phyloP scores from a whole-genome alignment of 805 yeast species.

The Sugiyamaella chiloensis region DNA sequence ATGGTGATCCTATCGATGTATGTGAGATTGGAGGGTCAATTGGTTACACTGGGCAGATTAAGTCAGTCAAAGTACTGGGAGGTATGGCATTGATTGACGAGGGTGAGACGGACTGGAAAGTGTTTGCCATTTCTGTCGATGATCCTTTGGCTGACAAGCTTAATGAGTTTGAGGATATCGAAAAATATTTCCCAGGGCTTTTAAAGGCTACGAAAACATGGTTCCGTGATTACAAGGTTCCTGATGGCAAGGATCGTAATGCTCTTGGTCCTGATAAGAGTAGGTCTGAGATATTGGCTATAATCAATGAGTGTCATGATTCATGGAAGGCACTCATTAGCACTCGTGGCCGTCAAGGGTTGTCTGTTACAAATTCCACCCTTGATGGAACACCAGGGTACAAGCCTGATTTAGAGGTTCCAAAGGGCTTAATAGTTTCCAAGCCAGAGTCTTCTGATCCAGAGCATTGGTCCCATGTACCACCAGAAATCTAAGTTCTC shows the following conservation, averaged over 20 bases:
- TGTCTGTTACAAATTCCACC: constrained; percentile 49
- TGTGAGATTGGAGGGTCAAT: constrained; percentile 77
- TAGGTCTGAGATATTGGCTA: constrained; percentile 54
- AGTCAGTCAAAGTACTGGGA: constrained; percentile 89
- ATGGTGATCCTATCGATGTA: constrained; percentile 92
- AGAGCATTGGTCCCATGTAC: constrained; percentile 13
- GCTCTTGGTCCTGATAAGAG: constrained; percentile 65
- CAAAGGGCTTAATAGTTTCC: not conserved
- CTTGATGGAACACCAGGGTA: constrained; percentile 53
- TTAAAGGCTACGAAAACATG: constrained; percentile 66
- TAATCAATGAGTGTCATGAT: constrained; percentile 60
- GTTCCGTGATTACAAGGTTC: constrained; percentile 82
- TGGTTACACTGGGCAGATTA: constrained; percentile 63
- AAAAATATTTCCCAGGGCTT: constrained; percentile 64
- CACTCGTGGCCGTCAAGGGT: constrained; percentile 54
- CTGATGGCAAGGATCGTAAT: constrained; percentile 76
- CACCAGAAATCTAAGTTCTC: not conserved
- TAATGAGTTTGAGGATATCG: constrained; percentile 66
- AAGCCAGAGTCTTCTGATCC: constrained; percentile 8
- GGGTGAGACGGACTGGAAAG: constrained; percentile 97
- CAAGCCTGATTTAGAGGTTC: constrained; percentile 28
- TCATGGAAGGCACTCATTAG: constrained; percentile 66
- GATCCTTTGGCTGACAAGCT: constrained; percentile 64
- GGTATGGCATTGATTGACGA: constrained; percentile 94
- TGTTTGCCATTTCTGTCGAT: constrained; percentile 62